phyloP scores from a whole-genome alignment of 306 rosid genomes.

The Dicorynia guianensis region DNA sequence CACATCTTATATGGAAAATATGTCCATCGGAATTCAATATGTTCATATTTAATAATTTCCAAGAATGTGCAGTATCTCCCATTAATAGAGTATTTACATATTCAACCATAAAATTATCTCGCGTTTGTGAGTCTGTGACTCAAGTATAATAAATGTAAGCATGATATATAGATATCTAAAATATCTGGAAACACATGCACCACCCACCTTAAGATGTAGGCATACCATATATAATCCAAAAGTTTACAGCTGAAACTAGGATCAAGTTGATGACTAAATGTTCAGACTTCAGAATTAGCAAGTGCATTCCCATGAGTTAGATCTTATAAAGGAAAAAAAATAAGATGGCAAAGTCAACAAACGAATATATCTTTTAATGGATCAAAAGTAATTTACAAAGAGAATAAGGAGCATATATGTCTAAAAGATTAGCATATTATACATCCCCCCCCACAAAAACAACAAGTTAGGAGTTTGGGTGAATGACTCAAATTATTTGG shows the following conservation, averaged over 20 bases:
- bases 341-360: background rate
- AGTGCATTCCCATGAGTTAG: conserved; percentile 20
- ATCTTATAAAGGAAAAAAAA: background rate
- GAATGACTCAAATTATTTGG: background rate
- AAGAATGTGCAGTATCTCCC: background rate
- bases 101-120: conserved; percentile 5
- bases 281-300: conserved; percentile 14
- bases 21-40: background rate
- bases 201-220: conserved; percentile 1
- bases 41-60: background rate
- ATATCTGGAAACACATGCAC: background rate
- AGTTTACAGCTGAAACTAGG: conserved; percentile 18
- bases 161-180: background rate
- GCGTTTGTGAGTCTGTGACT: conserved; percentile 12
- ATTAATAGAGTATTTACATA: too few relatives aligned
- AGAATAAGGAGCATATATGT: conserved; percentile 13
- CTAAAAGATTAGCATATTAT: conserved; percentile 17
- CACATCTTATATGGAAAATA: background rate
- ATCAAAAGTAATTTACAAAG: conserved; percentile 16
- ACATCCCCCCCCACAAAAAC: too few relatives aligned
- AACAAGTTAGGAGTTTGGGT: too few relatives aligned
- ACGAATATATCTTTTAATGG: conserved; percentile 12
- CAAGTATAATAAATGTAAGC: background rate
- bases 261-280: background rate
- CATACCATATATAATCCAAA: background rate